Percentiles rank a stretch among this genome's conserved stretches.
Conservation (phyloP, 2,329 filamentous ascomycete species). For the Alternaria gansuensis region DNA sequence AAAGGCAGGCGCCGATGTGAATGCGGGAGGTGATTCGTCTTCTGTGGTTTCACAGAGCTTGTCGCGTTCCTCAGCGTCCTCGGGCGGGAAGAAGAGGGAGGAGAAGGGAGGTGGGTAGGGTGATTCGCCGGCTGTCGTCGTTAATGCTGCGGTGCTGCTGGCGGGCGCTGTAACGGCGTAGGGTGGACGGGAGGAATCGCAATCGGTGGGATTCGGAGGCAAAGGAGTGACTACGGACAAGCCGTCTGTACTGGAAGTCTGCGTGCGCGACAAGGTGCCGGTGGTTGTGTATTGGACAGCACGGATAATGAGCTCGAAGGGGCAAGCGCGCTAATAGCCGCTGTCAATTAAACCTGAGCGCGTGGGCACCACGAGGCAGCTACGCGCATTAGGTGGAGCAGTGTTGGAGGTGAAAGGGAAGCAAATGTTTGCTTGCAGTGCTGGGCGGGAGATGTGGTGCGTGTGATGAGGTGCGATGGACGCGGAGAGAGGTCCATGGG, state of each 20-base stretch:
- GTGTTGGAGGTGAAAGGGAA: conserved; percentile 19
- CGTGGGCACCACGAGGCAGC: conserved; percentile 36
- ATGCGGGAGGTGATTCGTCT: conserved; percentile 57
- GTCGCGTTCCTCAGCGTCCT: conserved; percentile 59
- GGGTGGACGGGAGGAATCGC: conserved; percentile 38
- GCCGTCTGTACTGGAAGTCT: conserved; percentile 53
- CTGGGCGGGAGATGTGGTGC: conserved; percentile 22
- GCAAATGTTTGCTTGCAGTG: conserved; percentile 27
- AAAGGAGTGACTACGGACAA: conserved; percentile 58
- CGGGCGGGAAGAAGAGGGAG: conserved; percentile 66
- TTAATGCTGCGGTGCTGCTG: conserved; percentile 48
- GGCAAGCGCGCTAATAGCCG: conserved; percentile 41
- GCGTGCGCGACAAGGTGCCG: conserved; percentile 58
- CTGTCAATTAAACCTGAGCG: conserved; percentile 40
- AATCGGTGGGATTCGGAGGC: conserved; percentile 40
- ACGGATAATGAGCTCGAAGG: conserved; percentile 37
- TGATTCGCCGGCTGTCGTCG: conserved; percentile 62
- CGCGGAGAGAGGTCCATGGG: conserved; percentile 27
- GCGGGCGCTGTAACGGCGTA: conserved; percentile 47
- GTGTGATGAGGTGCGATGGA: conserved; percentile 30
- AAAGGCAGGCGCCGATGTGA: conserved; percentile 63
- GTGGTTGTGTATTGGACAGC: conserved; percentile 37
- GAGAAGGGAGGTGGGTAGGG: conserved; percentile 69
- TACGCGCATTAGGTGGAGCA: conserved; percentile 36
- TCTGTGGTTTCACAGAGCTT: conserved; percentile 52